Evolutionary conservation across 257 asterid species (phyloP).

Genomic region (Solanum clarkiae): DNA sequence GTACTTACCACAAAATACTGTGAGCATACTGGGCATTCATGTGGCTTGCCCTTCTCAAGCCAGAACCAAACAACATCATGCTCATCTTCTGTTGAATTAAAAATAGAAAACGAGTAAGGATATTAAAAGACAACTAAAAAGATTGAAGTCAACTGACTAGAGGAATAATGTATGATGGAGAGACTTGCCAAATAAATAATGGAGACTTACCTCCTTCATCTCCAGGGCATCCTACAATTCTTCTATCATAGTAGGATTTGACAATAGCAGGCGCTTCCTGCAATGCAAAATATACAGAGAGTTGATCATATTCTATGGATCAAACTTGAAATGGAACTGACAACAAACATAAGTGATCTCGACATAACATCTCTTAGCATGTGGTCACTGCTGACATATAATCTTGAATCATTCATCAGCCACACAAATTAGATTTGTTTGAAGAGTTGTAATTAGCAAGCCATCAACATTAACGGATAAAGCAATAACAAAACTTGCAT

Average conservation of each 20-base stretch:
- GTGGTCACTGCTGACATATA: neutral
- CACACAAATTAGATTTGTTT: neutral
- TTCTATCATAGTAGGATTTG: constrained; percentile 54
- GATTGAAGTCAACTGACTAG: neutral
- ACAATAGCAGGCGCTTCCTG: constrained; percentile 84
- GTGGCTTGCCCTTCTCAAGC: constrained; percentile 93
- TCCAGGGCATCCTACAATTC: constrained; percentile 97
- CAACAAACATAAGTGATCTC: neutral
- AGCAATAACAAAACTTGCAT: neutral
- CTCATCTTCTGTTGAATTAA: constrained; percentile 67
- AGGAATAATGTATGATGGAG: neutral
- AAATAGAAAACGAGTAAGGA: neutral
- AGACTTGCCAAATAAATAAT: neutral
- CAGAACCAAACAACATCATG: constrained; percentile 99
- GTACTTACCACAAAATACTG: constrained; percentile 84
- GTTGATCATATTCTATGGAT: neutral
- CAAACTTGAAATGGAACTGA: neutral
- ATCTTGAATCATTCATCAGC: neutral
- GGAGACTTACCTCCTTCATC: constrained; percentile 67
- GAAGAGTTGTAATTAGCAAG: neutral
- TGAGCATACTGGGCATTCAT: constrained; percentile 93
- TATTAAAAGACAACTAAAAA: neutral
- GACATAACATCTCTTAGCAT: neutral
- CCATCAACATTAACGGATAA: neutral
- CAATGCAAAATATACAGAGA: neutral